A percentile compares a stretch with the other conserved stretches of the same genome.
Evolutionary conservation across 2,329 filamentous ascomycete species (phyloP).

Genomic region (Epichloe amarillans): DNA sequence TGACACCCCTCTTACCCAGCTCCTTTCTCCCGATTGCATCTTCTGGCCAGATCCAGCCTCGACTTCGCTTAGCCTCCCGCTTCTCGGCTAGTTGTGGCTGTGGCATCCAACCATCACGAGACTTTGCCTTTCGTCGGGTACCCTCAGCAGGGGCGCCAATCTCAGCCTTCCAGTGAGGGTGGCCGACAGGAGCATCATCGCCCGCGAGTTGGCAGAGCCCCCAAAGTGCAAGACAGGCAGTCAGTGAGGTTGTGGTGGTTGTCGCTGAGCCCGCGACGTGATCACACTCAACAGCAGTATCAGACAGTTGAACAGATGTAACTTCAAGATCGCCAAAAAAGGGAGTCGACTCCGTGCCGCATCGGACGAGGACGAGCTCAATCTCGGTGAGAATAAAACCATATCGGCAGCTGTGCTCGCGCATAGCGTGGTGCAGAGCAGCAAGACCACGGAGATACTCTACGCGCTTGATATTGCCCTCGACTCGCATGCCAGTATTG

Average conservation of each 20-base stretch:
- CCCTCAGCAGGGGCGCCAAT: conserved; percentile 64
- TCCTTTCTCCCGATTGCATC: conserved; percentile 61
- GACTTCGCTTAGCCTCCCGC: conserved; percentile 57
- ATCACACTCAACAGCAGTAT: conserved; percentile 18
- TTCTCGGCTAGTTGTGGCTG: conserved; percentile 61
- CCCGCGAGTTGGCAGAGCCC: conserved; percentile 60
- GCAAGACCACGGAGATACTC: conserved; percentile 79
- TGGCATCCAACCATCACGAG: conserved; percentile 66
- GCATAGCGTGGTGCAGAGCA: conserved; percentile 82
- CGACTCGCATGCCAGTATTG: conserved; percentile 87
- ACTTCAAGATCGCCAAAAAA: conserved; percentile 81
- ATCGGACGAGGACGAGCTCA: conserved; percentile 80
- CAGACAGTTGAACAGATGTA: conserved; percentile 43
- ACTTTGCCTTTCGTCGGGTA: conserved; percentile 53
- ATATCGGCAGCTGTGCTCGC: conserved; percentile 83
- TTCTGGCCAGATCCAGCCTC: conserved; percentile 67
- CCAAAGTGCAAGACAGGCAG: conserved; percentile 63
- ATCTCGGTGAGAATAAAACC: conserved; percentile 96
- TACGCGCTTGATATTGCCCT: conserved; percentile 72
- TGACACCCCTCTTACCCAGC: conserved; percentile 51
- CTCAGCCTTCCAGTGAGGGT: conserved; percentile 52
- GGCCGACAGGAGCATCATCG: conserved; percentile 38
- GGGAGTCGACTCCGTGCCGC: conserved; percentile 52
- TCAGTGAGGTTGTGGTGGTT: conserved; percentile 37
- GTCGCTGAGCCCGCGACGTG: conserved; percentile 22